Base-by-base conservation (phyloP, 2,329 filamentous ascomycete genomes). In the Diplodia intermedia region DNA sequence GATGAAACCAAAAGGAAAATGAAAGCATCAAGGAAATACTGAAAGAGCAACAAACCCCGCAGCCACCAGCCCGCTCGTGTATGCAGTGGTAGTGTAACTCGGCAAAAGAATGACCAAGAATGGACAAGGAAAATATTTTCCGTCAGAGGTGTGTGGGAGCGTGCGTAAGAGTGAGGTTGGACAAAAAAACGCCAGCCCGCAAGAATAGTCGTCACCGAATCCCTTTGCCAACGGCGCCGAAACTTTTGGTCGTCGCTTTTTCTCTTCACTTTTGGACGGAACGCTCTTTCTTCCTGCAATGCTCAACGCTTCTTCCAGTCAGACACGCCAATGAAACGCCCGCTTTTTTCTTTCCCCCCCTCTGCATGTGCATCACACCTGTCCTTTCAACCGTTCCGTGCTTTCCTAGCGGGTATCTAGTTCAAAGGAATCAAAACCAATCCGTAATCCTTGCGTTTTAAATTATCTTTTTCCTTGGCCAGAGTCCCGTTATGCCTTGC, bases 401-500 rank as follows among this genome's bases (percentile, higher is more conserved):
- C 50, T 53, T 36, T 14, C 43, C 43, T 47, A 47, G 43, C 43
- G 43, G 43, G 43, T 47, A 47, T 47, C 43, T 20, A 47, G 43
- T 9, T 47, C n/a, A 26, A 47, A 20, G n/a, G 40, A 53, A 40
- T 29, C 20, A 33, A 33, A 53, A 65, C 47, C 47, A 29, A 55
- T 33, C 43, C 43, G 14, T 5, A 20, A n/a, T 11, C 43, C n/a
- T 47, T 47, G n/a, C 9, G 43, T 47, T 47, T 47, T 47, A 18
- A 43, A 6, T n/a, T 47, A n/a, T 47, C n/a, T 47, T 43, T 43
- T 57, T 20, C 6, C 7, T 14, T 5, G 15, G 2, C 23, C 29
- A 23, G n/a, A 18, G 15, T 31, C 9, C 23, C n/a, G 18, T 52
- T 23, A 70, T 40, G 62, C 90, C 88, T 65, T 87, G 81, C 78